Evolutionary conservation across 805 yeast species (phyloP), one percentile per base, ranked within the genome.

Genomic region (Wickerhamomyces xylosicus): DNA sequence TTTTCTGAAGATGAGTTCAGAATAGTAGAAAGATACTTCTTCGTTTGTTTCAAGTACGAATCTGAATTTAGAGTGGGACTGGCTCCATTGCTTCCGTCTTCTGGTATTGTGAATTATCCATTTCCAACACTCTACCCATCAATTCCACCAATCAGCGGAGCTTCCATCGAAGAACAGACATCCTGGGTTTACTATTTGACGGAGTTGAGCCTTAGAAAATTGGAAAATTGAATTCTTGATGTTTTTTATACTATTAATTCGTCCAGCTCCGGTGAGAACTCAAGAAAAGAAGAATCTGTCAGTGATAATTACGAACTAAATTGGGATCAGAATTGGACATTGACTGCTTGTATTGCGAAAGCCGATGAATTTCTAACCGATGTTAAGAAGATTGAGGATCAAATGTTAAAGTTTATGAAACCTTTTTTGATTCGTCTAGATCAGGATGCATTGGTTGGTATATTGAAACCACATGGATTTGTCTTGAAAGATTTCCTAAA

Each of bases 111-210:
- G 15, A 46, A 49, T 39, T 52, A 48, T 35, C 48, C 49, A 11
- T 50, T 50, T 40, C 51, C 49, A 20, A 36, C 39, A 19, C 21
- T 50, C 4, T 52, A 50, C 21, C 57, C 57, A 20, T 39, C 51
- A 1, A 46, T 49, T 0, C 54, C 56, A 4, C 25, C 48, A 9
- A 48, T 48, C 28, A 43, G 46, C 2, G 38, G 49, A 1, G n/a
- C 42, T 35, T 42, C 37, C 13, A 18, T 42, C 1, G 36, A 32
- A 16, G 55, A 50, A 19, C 53, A 52, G 33, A 37, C 45, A 6
- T 41, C 52, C 25, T 52, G 57, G 55, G 48, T 52, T 38, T 52
- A 39, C 37, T 48, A 43, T 32, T 33, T 52, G 3, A 52, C 57
- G 3, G 57, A 50, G 36, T 48, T 52, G 15, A 45, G 47, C 5